Evolutionary conservation across 352 stramenopile species (phyloP), one percentile per base, ranked within the genome.

Genomic region (Phytophthora lateralis): DNA sequence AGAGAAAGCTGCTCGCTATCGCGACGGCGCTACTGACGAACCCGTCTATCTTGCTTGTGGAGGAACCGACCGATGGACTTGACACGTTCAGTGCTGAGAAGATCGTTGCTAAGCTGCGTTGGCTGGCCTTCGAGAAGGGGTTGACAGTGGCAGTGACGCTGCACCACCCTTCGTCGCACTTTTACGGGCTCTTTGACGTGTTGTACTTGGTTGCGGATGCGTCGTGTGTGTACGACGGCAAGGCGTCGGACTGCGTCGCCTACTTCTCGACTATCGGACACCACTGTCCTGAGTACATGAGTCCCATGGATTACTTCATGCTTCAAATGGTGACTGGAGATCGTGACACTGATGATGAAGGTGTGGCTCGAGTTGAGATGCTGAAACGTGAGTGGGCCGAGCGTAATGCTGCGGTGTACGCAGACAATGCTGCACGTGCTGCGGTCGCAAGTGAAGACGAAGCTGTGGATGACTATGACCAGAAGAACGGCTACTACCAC

Each of bases 71-170:
- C 0, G 75, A 79, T 24, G 87, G 66, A 0, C 24, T 91, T 24
- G 78, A 88, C 44, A 85, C 68, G 10, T 87, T 87, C 49, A 88
- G 82, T 56, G 74, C 82, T 3, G 79, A 91, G 71, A 78, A 50
- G 4, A 71, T 92, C 18, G 68, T 90, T 5, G 56, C 70, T 0
- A 73, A 81, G 57, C 67, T 91, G 51, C 74, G 71, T 21, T 81
- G 83, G 42, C 72, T 98, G 6, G 89, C 89, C 0, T 84, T 92
- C 52, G 59, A 69, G 44, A 58, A 80, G 39, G 85, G 89, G 0
- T 78, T 93, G 49, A 98, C 91, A 1, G 80, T 98, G 9, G 76
- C 97, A 14, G 84, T 84, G 45, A 96, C 95, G 2, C 96, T 98
- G 63, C 93, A 98, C 52, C 83, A 90, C 57, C 90, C 91, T 8